Evolutionary conservation across 2,329 filamentous ascomycete species (phyloP).

Genomic region (Colletotrichum navitas): DNA sequence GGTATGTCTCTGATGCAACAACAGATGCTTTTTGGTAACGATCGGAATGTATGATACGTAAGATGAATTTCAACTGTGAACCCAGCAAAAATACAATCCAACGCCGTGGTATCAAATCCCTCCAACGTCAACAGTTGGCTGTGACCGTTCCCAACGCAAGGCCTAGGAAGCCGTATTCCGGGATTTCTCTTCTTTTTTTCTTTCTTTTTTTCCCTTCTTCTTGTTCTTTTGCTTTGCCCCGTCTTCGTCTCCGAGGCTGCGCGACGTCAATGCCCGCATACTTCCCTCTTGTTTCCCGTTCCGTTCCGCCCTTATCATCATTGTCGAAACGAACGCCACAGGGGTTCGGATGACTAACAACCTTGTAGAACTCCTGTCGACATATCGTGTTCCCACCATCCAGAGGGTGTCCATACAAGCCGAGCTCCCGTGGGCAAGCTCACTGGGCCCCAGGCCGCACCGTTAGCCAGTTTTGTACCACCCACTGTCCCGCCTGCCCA

Average conservation of each 20-base stretch:
- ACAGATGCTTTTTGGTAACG: not conserved
- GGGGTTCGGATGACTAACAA: not conserved
- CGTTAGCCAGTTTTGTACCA: constrained; percentile 54
- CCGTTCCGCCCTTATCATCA: not conserved
- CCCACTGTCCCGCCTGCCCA: constrained; percentile 53
- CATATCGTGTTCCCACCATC: not conserved
- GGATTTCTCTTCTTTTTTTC: too few species aligned
- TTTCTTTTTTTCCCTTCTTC: not conserved
- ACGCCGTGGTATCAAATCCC: constrained; percentile 35
- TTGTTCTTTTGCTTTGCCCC: not conserved
- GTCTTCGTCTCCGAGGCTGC: not conserved
- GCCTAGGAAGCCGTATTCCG: not conserved
- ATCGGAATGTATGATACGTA: not conserved
- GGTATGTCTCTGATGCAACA: not conserved
- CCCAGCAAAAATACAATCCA: constrained; percentile 2
- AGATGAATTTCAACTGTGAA: constrained; percentile 4
- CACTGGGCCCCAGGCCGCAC: constrained; percentile 37
- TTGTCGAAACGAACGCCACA: not conserved
- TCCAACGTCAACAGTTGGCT: not conserved
- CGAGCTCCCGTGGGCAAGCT: not conserved
- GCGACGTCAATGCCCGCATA: not conserved
- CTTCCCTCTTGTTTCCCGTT: not conserved
- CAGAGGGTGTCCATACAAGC: not conserved
- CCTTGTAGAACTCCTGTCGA: not conserved
- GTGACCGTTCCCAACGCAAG: not conserved